These are phyloP conservation scores for Mycena latifolia DNA, from an alignment of 768 basidiomycete genomes.

Conservation along the genomic window DNA sequence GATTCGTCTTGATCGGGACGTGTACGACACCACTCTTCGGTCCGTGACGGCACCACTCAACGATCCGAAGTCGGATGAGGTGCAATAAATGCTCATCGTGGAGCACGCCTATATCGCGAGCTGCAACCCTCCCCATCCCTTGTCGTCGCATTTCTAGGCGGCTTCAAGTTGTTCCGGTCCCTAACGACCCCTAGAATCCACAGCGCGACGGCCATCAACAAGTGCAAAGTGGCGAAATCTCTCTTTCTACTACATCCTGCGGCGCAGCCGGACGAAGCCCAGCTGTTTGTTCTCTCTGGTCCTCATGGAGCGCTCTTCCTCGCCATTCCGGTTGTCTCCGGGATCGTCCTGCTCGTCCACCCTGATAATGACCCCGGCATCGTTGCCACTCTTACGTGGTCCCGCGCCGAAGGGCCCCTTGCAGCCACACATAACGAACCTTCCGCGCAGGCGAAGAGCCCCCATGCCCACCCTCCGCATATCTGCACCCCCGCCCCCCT, in stretches of 20 bases:
- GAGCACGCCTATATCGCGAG: too few species aligned
- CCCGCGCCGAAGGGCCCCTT: constrained; percentile 20
- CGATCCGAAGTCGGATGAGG: too few species aligned
- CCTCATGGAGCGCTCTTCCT: constrained; percentile 11
- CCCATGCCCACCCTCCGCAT: constrained; percentile 6
- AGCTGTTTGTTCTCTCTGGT: neutral
- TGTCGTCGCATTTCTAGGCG: too few species aligned
- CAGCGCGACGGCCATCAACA: constrained; percentile 10
- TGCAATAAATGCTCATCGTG: neutral
- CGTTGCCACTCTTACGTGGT: constrained; percentile 8
- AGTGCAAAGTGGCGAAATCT: neutral
- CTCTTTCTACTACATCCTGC: neutral
- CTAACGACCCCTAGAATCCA: constrained; percentile 4
- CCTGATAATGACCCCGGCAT: constrained; percentile 21
- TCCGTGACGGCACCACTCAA: too few species aligned
- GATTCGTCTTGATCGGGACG: neutral
- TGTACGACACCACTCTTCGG: neutral
- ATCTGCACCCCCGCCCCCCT: neutral
- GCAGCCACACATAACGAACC: constrained; percentile 27
- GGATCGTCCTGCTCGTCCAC: constrained; percentile 19
- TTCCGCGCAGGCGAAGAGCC: constrained; percentile 14
- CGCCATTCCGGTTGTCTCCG: constrained; percentile 8
- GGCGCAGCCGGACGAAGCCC: neutral
- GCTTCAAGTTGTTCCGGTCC: too few species aligned
- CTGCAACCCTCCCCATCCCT: too few species aligned